Evolutionary conservation across 441 rosid genomes (phyloP), one percentile per base, ranked within the genome.

Genomic region (Hura crepitans): DNA sequence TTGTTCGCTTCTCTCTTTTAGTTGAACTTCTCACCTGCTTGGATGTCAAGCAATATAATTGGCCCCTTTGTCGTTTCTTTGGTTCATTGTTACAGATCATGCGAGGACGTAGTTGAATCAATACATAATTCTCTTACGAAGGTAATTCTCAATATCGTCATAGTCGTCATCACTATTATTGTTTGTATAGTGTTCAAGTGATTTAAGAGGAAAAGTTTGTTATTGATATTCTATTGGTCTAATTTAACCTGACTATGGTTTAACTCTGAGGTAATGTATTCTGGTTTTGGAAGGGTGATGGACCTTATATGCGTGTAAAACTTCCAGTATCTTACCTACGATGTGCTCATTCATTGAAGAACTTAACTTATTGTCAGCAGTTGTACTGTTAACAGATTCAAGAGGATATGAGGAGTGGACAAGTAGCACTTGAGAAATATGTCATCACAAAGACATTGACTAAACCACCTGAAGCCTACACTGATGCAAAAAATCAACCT

Each of bases 401-500:
- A 70, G 98, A 89, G 78, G 93, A 95, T 53, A 91, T 91, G 96
- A 89, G 96, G 84, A 87, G 77, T 77, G 99, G 98, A 70, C 90
- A 89, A 84, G 89, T 91, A 68, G 86, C 80, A 31, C 96, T 94
- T 68, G 96, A 92, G 86, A 90, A 92, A 81, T 94, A 94, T 74
- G 82, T 92, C 74, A 94, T 94, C 75, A 88, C 97, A 77, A 94
- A 92, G 87, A 77, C 96, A 77, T 82, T 94, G 81, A 94, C 98
- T 72, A 94, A 92, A 77, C 87, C 91, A 45, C 96, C 96, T 53
- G 94, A 87, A 86, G 91, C 96, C 63, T 94, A 94, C 79, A 91
- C 97, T 66, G 98, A 94, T 86, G 89, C 92, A 74, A 92, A 85
- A 84, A 91, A 87, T 78, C 98, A 91, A 75, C 98, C 98, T n/a